Percentiles rank a stretch among this genome's conserved stretches.
Conservation (phyloP, 371 early-diverging fungal species). For the Rhizopus stolonifer region DNA sequence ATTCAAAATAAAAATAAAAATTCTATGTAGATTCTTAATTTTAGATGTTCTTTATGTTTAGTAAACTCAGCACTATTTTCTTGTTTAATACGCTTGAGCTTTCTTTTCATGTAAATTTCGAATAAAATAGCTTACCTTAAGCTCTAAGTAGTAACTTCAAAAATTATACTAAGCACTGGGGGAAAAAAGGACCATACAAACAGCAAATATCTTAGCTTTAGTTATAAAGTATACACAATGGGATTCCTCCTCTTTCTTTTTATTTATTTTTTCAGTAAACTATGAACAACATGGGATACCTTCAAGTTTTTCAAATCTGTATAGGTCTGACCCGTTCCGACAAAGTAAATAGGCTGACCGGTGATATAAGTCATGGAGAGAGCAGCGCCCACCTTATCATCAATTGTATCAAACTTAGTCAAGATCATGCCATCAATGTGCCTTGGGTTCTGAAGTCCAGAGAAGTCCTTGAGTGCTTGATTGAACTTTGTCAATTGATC, state of each 20-base stretch:
- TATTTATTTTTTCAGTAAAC: conserved; percentile 63
- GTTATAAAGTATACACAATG: too few species aligned
- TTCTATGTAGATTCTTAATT: too few species aligned
- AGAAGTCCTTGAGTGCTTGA: conserved; percentile 90
- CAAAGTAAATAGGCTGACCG: conserved; percentile 98
- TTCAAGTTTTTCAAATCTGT: conserved; percentile 92
- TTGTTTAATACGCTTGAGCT: too few species aligned
- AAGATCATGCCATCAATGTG: conserved; percentile 98
- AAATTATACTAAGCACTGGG: too few species aligned
- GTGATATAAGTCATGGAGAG: conserved; percentile 96
- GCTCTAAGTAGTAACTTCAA: too few species aligned
- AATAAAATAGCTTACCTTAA: too few species aligned
- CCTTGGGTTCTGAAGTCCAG: conserved; percentile 74
- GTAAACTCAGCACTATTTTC: not conserved
- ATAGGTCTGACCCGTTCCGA: conserved; percentile 99
- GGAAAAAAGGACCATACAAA: too few species aligned
- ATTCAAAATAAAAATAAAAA: conserved; percentile 24
- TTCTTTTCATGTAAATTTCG: too few species aligned
- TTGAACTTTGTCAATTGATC: conserved; percentile 99
- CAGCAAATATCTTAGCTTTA: too few species aligned
- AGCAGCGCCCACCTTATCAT: conserved; percentile 98
- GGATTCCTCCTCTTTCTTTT: too few species aligned
- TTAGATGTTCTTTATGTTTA: too few species aligned
- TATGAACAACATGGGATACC: conserved; percentile 84
- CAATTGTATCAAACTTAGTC: conserved; percentile 99